phyloP scores from a whole-genome alignment of 2,329 filamentous ascomycete genomes.

The Fusarium pseudoanthophilum region DNA sequence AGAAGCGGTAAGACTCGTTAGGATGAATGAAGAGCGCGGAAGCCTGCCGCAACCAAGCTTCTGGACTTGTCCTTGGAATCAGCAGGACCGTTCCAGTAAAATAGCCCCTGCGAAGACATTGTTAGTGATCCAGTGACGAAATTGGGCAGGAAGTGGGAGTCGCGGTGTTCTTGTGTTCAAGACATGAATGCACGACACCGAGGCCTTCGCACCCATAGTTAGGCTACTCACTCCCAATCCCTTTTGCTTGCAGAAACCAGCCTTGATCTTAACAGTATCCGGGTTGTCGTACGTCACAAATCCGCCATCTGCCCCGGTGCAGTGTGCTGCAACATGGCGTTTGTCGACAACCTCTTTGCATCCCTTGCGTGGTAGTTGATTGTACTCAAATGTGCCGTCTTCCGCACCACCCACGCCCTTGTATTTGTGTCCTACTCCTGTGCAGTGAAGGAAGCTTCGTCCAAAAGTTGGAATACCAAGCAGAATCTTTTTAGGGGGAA shows the following conservation, averaged over 20 bases:
- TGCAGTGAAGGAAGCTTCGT: conserved; percentile 75
- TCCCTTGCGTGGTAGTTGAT: conserved; percentile 69
- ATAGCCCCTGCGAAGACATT: conserved; percentile 68
- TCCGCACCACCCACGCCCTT: conserved; percentile 65
- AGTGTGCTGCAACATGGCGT: conserved; percentile 75
- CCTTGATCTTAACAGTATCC: conserved; percentile 80
- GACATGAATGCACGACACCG: conserved; percentile 24
- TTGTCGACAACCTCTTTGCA: conserved; percentile 76
- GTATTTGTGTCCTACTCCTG: conserved; percentile 71
- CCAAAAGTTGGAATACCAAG: conserved; percentile 82
- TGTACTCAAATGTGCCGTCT: conserved; percentile 78
- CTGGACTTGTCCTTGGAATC: conserved; percentile 70
- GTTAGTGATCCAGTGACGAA: conserved; percentile 34
- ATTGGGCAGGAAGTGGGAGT: conserved; percentile 10
- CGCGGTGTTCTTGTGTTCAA: conserved; percentile 22
- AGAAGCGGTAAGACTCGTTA: conserved; percentile 29
- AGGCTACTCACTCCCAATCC: conserved; percentile 68
- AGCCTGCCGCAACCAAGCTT: conserved; percentile 68
- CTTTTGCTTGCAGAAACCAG: conserved; percentile 76
- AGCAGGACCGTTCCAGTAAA: conserved; percentile 83
- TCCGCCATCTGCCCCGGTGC: conserved; percentile 76
- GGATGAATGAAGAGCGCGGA: conserved; percentile 63
- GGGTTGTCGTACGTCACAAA: conserved; percentile 86
- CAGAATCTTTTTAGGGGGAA: conserved; percentile 76
- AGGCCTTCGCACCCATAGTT: conserved; percentile 8